phyloP scores from a whole-genome alignment of 805 yeast species.

The Grigorovia jiainica region DNA sequence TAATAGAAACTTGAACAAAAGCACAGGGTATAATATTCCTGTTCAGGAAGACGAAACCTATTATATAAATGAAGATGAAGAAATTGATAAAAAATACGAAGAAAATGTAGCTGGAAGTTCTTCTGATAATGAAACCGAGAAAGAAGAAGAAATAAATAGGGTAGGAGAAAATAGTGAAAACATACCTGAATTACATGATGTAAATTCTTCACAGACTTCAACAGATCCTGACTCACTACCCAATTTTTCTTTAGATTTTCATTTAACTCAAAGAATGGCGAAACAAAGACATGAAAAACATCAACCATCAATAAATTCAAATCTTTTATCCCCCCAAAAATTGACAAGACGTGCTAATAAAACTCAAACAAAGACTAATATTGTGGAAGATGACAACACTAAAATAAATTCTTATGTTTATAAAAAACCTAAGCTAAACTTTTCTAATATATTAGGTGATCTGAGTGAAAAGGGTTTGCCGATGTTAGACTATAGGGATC shows the following conservation, averaged over 20 bases:
- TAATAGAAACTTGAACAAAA: conserved; percentile 1
- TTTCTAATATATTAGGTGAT: conserved; percentile 34
- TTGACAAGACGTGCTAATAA: neutral
- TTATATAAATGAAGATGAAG: neutral
- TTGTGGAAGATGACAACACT: neutral
- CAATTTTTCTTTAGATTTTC: conserved; percentile 12
- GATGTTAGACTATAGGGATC: conserved; percentile 47
- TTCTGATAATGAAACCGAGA: neutral
- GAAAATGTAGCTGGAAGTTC: conserved; percentile 5
- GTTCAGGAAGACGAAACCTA: neutral
- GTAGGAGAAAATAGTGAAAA: neutral
- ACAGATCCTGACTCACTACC: neutral
- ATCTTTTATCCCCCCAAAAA: neutral
- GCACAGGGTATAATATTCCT: neutral
- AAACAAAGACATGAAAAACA: conserved; percentile 7
- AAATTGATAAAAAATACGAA: conserved; percentile 5
- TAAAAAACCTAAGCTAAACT: conserved; percentile 15
- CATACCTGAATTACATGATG: too few species aligned
- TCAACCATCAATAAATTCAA: neutral
- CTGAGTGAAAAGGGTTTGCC: conserved; percentile 41
- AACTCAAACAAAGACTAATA: neutral
- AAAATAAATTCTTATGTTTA: conserved; percentile 1
- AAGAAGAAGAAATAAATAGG: neutral
- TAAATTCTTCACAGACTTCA: neutral
- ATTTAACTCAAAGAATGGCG: conserved; percentile 18